Conservation (phyloP, 2,329 filamentous ascomycete species). For the Ascochyta clinopodiicola region DNA sequence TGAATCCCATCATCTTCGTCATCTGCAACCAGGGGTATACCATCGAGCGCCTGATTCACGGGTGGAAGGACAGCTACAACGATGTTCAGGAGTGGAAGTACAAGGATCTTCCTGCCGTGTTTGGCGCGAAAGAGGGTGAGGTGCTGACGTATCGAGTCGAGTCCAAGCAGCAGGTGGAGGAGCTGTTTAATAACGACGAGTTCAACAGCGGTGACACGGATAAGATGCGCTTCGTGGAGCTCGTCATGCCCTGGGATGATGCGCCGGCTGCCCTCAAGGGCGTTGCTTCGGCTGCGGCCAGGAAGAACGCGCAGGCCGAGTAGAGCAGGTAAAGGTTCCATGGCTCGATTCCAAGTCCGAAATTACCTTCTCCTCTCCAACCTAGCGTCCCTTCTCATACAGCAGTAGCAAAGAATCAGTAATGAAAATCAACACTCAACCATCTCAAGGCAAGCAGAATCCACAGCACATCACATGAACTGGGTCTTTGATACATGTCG, state of each 20-base stretch:
- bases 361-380: background rate
- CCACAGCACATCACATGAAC: background rate
- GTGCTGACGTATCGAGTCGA: constrained; percentile 71
- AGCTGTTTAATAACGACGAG: constrained; percentile 67
- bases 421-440: too few relatives aligned
- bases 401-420: background rate
- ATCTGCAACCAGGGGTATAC: constrained; percentile 90
- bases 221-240: constrained; percentile 75
- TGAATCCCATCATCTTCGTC: constrained; percentile 82
- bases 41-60: constrained; percentile 88
- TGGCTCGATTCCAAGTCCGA: background rate
- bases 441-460: too few relatives aligned
- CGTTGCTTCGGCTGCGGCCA: constrained; percentile 74
- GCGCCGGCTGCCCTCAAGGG: constrained; percentile 73
- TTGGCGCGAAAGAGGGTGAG: constrained; percentile 66
- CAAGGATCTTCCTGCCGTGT: constrained; percentile 70
- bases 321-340: background rate
- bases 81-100: constrained; percentile 79
- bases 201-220: constrained; percentile 58
- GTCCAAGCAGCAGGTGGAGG: constrained; percentile 71
- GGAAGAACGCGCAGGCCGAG: constrained; percentile 59
- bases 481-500: background rate
- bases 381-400: background rate
- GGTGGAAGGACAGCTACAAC: constrained; percentile 80
- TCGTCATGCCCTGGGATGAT: constrained; percentile 81